Conservation (phyloP, 2,329 filamentous ascomycete genomes). For the Colletotrichum karsti region DNA sequence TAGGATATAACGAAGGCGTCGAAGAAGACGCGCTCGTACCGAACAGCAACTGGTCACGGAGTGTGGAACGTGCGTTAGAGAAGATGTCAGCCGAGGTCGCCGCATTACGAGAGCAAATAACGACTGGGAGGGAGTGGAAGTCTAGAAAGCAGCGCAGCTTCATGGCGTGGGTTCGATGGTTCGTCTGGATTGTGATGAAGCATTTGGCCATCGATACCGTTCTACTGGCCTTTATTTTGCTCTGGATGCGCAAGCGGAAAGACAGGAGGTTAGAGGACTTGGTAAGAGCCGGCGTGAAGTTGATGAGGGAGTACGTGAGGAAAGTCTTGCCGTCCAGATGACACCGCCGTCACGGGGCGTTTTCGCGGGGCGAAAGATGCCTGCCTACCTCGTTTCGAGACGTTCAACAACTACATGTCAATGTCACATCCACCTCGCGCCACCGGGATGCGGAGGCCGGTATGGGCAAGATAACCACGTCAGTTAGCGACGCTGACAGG, state of each 20-base stretch:
- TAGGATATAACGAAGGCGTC: constrained; percentile 54
- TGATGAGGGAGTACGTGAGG: constrained; percentile 66
- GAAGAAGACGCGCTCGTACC: constrained; percentile 52
- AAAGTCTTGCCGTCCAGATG: constrained; percentile 67
- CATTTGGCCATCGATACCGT: constrained; percentile 79
- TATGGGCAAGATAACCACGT: not conserved
- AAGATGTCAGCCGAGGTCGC: constrained; percentile 93
- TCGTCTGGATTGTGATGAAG: constrained; percentile 74
- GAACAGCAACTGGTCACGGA: constrained; percentile 75
- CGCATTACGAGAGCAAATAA: constrained; percentile 89
- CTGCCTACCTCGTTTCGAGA: not conserved
- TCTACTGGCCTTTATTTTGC: constrained; percentile 69
- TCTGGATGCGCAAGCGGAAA: constrained; percentile 78
- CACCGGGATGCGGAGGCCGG: not conserved
- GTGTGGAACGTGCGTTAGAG: constrained; percentile 86
- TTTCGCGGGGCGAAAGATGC: not conserved
- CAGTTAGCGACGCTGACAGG: not conserved
- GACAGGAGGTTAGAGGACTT: constrained; percentile 78
- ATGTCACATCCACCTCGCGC: not conserved
- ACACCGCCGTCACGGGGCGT: too few species aligned
- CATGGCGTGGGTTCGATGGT: constrained; percentile 75
- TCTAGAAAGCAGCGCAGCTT: constrained; percentile 71
- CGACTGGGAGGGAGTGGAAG: constrained; percentile 76
- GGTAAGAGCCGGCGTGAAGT: constrained; percentile 69
- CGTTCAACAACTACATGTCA: not conserved